Evolutionary conservation across 257 asterid genomes (phyloP).

Genomic region (Lithospermum erythrorhizon): DNA sequence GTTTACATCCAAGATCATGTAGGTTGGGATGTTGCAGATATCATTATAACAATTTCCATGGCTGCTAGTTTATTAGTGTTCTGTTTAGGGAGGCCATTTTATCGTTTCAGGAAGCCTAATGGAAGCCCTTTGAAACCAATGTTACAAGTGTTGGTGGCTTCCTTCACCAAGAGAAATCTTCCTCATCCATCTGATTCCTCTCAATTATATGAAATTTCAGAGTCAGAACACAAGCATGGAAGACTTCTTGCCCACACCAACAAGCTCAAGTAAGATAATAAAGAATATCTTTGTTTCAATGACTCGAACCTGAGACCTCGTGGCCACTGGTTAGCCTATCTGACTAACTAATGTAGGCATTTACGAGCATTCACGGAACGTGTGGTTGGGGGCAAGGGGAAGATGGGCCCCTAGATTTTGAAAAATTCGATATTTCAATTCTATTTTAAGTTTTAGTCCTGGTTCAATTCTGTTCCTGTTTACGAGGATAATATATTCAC

Average conservation of each 20-base stretch:
- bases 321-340: too few relatives aligned
- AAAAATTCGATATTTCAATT: too few relatives aligned
- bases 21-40: conserved; percentile 70
- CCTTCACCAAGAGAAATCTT: conserved; percentile 47
- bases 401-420: too few relatives aligned
- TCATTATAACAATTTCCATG: conserved; percentile 51
- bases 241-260: conserved; percentile 58
- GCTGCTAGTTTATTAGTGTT: conserved; percentile 29
- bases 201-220: conserved; percentile 48
- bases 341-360: not conserved
- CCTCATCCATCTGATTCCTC: conserved; percentile 30
- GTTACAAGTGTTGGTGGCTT: conserved; percentile 58
- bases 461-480: too few relatives aligned
- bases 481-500: too few relatives aligned
- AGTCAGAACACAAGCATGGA: conserved; percentile 27
- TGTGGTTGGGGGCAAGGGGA: too few relatives aligned
- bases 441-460: too few relatives aligned
- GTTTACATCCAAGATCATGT: conserved; percentile 58
- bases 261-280: conserved; percentile 29
- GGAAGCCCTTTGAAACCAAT: conserved; percentile 79
- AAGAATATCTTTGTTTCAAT: too few relatives aligned
- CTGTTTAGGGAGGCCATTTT: conserved; percentile 45
- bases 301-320: too few relatives aligned
- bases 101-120: conserved; percentile 39
- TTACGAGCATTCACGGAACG: too few relatives aligned